A percentile compares a stretch with the other conserved stretches of the same genome.
Evolutionary conservation across 169 alveolate genomes (phyloP).

Genomic region (Plasmodium chabaudi): DNA sequence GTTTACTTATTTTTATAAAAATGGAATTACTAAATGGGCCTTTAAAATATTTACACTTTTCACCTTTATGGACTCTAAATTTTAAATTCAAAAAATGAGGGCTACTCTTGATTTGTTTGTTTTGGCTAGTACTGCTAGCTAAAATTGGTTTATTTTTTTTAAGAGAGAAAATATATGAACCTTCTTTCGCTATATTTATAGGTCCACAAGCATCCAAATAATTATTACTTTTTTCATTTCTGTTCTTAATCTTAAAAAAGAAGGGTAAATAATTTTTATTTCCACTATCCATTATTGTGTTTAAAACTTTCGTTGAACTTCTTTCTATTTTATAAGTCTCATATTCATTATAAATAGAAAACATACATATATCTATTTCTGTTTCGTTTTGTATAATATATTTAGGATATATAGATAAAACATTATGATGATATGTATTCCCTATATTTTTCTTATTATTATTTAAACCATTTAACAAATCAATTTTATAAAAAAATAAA

Average conservation of each 20-base stretch:
- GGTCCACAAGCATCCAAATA: constrained; percentile 30
- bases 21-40: not conserved
- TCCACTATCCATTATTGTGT: not conserved
- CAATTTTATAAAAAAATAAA: not conserved
- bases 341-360: not conserved
- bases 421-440: not conserved
- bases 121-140: too few species aligned
- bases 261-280: not conserved
- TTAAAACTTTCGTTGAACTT: constrained; percentile 15
- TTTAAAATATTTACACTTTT: not conserved
- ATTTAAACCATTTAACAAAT: not conserved
- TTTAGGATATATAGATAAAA: constrained; percentile 13
- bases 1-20: constrained; percentile 15
- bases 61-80: constrained; percentile 11
- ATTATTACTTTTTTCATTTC: not conserved
- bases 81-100: constrained; percentile 6
- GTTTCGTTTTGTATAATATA: constrained; percentile 28
- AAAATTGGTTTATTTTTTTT: not conserved
- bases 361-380: constrained; percentile 28
- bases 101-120: not conserved
- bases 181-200: constrained; percentile 33
- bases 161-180: constrained; percentile 23
- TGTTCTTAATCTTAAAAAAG: constrained; percentile 22
- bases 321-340: not conserved
- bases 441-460: not conserved